Conservation (phyloP, 2,329 filamentous ascomycete species). For the Alternaria sp. region DNA sequence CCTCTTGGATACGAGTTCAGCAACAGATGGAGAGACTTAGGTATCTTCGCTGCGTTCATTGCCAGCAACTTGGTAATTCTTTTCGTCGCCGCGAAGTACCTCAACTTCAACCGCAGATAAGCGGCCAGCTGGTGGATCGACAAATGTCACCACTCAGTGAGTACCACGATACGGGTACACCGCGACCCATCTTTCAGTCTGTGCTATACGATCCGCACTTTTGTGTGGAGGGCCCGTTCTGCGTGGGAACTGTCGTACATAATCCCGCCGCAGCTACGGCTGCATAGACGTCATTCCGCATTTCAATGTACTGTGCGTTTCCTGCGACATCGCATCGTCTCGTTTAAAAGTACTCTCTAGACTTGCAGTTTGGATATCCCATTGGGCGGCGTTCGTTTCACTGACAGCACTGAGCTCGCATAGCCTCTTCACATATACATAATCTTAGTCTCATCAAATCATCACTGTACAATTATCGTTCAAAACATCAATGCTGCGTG, state of each 20-base stretch:
- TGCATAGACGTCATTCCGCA: not conserved
- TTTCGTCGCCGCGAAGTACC: conserved; percentile 61
- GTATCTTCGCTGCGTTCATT: conserved; percentile 78
- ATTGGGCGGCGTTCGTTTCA: conserved; percentile 21
- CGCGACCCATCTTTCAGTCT: not conserved
- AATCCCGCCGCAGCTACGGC: not conserved
- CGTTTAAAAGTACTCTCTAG: not conserved
- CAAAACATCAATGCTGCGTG: not conserved
- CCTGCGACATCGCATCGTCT: not conserved
- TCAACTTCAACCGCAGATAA: conserved; percentile 55
- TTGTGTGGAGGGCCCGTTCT: not conserved
- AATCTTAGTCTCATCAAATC: not conserved
- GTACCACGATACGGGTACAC: not conserved
- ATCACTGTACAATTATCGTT: not conserved
- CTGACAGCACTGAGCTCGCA: not conserved
- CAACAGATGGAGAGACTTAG: conserved; percentile 80
- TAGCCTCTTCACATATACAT: conserved; percentile 1
- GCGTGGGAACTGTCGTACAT: not conserved
- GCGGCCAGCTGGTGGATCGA: not conserved
- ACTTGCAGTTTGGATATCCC: conserved; percentile 12
- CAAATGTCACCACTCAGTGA: not conserved
- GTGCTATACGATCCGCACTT: not conserved
- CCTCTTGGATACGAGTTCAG: conserved; percentile 70
- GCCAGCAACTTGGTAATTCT: conserved; percentile 75
- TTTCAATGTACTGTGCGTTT: not conserved